Evolutionary conservation across 805 yeast species (phyloP).

Genomic region (Candida ovalis): DNA sequence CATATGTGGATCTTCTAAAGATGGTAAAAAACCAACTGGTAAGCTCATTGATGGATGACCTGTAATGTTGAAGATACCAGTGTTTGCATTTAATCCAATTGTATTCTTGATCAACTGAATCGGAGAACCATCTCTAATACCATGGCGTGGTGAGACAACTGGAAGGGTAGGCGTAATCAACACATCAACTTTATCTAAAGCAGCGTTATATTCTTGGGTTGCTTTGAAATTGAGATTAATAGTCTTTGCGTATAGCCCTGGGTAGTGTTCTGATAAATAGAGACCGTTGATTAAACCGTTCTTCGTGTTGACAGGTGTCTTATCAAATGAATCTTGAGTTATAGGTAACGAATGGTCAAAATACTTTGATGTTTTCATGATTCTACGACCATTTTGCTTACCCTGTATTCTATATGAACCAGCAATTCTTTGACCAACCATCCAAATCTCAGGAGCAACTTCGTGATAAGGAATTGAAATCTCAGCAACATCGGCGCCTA

Average conservation of each 20-base stretch:
- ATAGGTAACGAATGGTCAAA: conserved; percentile 16
- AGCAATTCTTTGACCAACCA: conserved; percentile 29
- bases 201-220: conserved; percentile 30
- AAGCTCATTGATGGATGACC: conserved; percentile 37
- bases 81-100: conserved; percentile 34
- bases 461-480: conserved; percentile 35
- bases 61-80: conserved; percentile 34
- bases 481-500: conserved; percentile 34
- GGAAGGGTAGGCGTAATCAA: conserved; percentile 33
- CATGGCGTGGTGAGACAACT: conserved; percentile 28
- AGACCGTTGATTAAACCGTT: conserved; percentile 30
- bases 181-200: conserved; percentile 30
- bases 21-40: conserved; percentile 32
- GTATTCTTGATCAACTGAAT: conserved; percentile 24
- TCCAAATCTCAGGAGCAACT: conserved; percentile 37
- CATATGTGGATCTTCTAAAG: conserved; percentile 28
- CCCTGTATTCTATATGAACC: conserved; percentile 16
- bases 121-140: conserved; percentile 24
- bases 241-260: conserved; percentile 33
- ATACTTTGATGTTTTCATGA: conserved; percentile 16
- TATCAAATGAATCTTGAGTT: conserved; percentile 20
- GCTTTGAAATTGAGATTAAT: conserved; percentile 32
- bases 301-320: conserved; percentile 18
- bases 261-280: conserved; percentile 30
- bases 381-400: conserved; percentile 22